Evolutionary conservation across 306 rosid species (phyloP), one percentile per base, ranked within the genome.

Genomic region (Neltuma alba): DNA sequence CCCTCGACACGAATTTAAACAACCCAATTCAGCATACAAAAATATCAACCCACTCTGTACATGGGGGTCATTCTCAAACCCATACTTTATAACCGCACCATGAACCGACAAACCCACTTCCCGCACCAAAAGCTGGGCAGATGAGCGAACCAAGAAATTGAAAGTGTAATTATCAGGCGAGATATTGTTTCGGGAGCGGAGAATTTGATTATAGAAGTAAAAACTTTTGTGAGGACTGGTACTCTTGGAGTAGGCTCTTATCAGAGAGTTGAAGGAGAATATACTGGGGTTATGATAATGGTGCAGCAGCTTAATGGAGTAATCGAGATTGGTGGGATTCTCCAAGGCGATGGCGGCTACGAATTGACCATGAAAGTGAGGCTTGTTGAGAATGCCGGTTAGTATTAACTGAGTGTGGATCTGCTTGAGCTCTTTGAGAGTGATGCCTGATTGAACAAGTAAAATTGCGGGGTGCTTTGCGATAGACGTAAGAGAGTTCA

Each of bases 221-320:
- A 89, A 87, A 76, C 93, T 85, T 75, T 67, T 75, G 10, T 57
- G 70, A 8, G 94, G 97, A 5, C 82, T 72, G 61, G 89, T 42
- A 83, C 85, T 80, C 41, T 82, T 92, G 75, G 92, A 92, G 44
- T 80, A 83, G 50, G 89, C 91, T 69, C 93, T 87, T 83, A 90
- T 90, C 86, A 90, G 77, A 81, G 93, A 87, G 87, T 92, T 90
- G 80, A 92, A 69, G 52, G 92, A 11, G 45, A 87, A 87, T 80
- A 87, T 83, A 28, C 83, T 83, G 48, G 90, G 91, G 78, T 40
- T 27, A 33, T 75, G 9, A 45, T 79, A 78, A 38, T 78, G 85
- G 81, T 65, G 76, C 12, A 90, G 79, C 30, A 70, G 10, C 1
- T 55, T 27, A 60, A 63, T 66, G 65, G 83, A 62, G 18, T 83